Evolutionary conservation across 139 green algal genomes (phyloP), one percentile per base, ranked within the genome.

Genomic region (Chlamydomonas sphaeroides): DNA sequence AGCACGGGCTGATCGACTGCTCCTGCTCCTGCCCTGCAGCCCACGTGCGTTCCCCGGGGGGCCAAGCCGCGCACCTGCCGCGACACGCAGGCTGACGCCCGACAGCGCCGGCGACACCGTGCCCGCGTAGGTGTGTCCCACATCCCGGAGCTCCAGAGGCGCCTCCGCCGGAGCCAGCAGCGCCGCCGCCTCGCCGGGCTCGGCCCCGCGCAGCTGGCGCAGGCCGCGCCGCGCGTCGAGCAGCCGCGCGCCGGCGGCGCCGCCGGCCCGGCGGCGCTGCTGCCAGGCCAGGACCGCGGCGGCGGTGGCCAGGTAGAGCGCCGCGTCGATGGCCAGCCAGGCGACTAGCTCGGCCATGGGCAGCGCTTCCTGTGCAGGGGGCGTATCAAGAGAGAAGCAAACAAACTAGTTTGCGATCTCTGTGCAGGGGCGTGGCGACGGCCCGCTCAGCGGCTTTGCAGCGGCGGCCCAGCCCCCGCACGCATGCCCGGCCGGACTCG

Each of bases 21-120:
- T 14, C 45, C 45, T 14, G 10, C 45, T 53, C 45, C 45, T 53
- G 11, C 45, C 45, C 45, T 53, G 45, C 11, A 14, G 45, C 45
- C 45, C 45, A n/a, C n/a, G n/a, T n/a, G n/a, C n/a, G n/a, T n/a
- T n/a, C n/a, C n/a, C n/a, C n/a, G n/a, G n/a, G n/a, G n/a, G n/a
- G n/a, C n/a, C n/a, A n/a, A n/a, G n/a, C n/a, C n/a, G n/a, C 45
- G n/a, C 49, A 79, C 72, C 72, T 32, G 72, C 36, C 8, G 56
- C 36, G 28, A 79, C 72, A 17, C 57, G 15, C 5, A 79, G 26
- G 56, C 38, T 68, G 56, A 79, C 57, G 56, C 25, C 72, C 4
- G 26, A 14, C 56, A 79, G 18, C 38, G 72, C 38, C 28, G 14
- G 6, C 35, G 28, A 26, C 35, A 2, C 28, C 26, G 28, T 18